Conservation (phyloP, 1,284 basidiomycete species). For the Termitomyces sp. region DNA sequence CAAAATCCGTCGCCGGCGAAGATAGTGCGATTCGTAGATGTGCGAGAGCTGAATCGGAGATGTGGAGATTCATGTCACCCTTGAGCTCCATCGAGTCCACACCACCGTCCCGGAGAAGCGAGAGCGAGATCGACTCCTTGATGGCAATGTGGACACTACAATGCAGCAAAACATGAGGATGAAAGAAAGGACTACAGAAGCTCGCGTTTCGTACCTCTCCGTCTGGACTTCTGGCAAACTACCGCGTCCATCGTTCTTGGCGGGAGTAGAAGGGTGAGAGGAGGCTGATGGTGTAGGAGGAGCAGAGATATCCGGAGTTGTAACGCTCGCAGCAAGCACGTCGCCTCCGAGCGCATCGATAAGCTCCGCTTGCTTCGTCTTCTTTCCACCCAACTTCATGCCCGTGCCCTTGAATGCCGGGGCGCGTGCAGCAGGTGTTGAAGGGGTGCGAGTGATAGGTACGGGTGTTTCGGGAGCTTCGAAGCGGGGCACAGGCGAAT, state of each 20-base stretch:
- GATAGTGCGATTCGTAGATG: slow-evolving; percentile 73
- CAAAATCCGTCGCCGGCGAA: slow-evolving; percentile 59
- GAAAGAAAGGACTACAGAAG: too few relatives aligned
- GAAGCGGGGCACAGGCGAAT: slow-evolving; percentile 61
- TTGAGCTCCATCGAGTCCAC: slow-evolving; percentile 86
- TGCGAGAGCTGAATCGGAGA: slow-evolving; percentile 76
- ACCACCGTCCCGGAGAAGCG: slow-evolving; percentile 87
- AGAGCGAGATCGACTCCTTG: slow-evolving; percentile 79
- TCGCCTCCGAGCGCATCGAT: slow-evolving; percentile 86
- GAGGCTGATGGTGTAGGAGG: slow-evolving; percentile 54
- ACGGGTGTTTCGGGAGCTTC: slow-evolving; percentile 51
- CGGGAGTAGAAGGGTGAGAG: slow-evolving; percentile 36
- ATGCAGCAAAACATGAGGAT: neutral
- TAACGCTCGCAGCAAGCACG: slow-evolving; percentile 47
- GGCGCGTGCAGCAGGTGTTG: slow-evolving; percentile 48
- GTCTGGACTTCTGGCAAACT: slow-evolving; percentile 64
- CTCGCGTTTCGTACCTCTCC: too few relatives aligned
- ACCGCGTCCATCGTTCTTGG: slow-evolving; percentile 40
- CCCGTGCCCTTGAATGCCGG: slow-evolving; percentile 92
- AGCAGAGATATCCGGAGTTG: slow-evolving; percentile 49
- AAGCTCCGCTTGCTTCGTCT: slow-evolving; percentile 82
- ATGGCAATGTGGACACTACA: slow-evolving; percentile 80
- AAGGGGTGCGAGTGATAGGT: slow-evolving; percentile 40
- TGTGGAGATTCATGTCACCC: slow-evolving; percentile 90
- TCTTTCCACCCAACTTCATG: slow-evolving; percentile 97